Percentiles rank a stretch among this genome's conserved stretches.
phyloP scores from a whole-genome alignment of 148 eudicot species.

The Spergularia bocconei region DNA sequence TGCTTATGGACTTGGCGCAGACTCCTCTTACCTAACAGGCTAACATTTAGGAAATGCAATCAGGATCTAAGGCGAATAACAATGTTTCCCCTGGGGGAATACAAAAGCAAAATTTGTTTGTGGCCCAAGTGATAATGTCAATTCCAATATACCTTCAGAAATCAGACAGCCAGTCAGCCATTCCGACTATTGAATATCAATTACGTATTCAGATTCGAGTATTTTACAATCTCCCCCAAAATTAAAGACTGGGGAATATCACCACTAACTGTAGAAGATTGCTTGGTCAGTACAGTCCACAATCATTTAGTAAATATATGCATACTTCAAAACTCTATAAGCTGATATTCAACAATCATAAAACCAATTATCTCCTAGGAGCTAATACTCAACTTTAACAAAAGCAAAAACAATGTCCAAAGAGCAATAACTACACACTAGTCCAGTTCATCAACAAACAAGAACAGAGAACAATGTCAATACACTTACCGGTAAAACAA shows the following conservation, averaged over 20 bases:
- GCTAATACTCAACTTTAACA: neutral
- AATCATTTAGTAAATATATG: neutral
- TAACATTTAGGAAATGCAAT: too few relatives aligned
- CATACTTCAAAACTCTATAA: neutral
- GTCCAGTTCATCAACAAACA: neutral
- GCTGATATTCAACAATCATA: neutral
- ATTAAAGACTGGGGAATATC: neutral
- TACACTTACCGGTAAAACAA: slow-evolving; percentile 70
- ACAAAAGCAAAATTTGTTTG: too few relatives aligned
- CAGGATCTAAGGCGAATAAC: too few relatives aligned
- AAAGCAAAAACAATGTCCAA: neutral
- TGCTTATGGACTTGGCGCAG: too few relatives aligned
- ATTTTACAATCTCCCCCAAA: neutral
- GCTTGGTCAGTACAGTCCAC: neutral
- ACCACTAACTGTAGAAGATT: neutral
- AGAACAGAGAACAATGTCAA: neutral
- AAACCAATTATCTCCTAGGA: neutral
- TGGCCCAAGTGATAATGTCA: too few relatives aligned
- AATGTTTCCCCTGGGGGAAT: too few relatives aligned
- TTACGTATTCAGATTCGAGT: too few relatives aligned
- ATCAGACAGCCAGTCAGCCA: too few relatives aligned
- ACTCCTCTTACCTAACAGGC: too few relatives aligned
- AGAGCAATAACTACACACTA: neutral
- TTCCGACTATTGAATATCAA: too few relatives aligned
- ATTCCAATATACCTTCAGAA: too few relatives aligned